Percentiles rank a stretch among this genome's conserved stretches.
Conservation (phyloP, 1,139 yeast genomes). For the Hyphopichia buzzinii region DNA sequence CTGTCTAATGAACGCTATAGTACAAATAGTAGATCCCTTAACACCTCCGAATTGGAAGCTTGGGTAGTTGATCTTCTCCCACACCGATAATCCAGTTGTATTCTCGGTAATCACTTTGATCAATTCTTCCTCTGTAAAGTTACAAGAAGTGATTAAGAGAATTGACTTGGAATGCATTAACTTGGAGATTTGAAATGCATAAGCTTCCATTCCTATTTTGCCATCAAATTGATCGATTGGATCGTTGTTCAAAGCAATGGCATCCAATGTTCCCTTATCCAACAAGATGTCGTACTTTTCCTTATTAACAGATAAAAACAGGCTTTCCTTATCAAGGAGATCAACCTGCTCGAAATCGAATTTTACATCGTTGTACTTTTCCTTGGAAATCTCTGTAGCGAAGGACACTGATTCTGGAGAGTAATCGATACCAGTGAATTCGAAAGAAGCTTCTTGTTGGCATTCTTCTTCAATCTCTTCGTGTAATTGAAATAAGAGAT, state of each 20-base stretch:
- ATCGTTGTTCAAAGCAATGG: conserved; percentile 81
- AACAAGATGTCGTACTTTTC: conserved; percentile 64
- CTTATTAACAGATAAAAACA: conserved; percentile 31
- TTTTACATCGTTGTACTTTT: conserved; percentile 31
- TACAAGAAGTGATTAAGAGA: conserved; percentile 87
- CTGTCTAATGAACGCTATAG: conserved; percentile 65
- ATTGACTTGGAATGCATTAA: conserved; percentile 57
- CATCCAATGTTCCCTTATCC: conserved; percentile 96
- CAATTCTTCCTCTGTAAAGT: conserved; percentile 82
- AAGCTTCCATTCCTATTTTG: conserved; percentile 56
- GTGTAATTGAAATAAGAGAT: conserved; percentile 64
- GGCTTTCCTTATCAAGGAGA: conserved; percentile 32
- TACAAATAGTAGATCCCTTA: conserved; percentile 83
- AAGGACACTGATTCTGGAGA: conserved; percentile 75
- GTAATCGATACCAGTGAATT: conserved; percentile 74
- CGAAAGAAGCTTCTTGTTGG: conserved; percentile 35
- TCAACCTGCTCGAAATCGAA: conserved; percentile 50
- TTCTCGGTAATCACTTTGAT: conserved; percentile 48
- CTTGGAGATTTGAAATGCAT: conserved; percentile 58
- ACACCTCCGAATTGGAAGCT: conserved; percentile 85
- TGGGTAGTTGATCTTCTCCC: conserved; percentile 73
- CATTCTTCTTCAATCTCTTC: conserved; percentile 47
- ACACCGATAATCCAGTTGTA: conserved; percentile 41
- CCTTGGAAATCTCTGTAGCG: conserved; percentile 56
- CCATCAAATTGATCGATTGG: conserved; percentile 39